Percentiles rank a stretch among this genome's conserved stretches.
Evolutionary conservation across 306 rosid species (phyloP).

Genomic region (Fragaria vesca): DNA sequence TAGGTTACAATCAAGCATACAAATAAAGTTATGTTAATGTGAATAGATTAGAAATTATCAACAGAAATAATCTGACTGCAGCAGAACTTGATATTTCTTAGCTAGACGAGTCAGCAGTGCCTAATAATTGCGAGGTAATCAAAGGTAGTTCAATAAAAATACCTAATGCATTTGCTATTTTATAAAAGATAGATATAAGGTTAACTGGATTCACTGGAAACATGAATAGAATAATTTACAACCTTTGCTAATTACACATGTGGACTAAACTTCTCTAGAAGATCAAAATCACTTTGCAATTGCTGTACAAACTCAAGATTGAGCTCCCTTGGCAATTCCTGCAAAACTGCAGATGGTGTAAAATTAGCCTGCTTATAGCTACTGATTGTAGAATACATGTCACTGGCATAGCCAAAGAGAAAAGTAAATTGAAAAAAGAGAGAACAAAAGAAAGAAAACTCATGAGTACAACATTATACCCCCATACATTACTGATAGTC

Average conservation of each 20-base stretch:
- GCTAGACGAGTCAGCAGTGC: not conserved
- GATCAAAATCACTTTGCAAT: conserved; percentile 24
- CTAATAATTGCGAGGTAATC: not conserved
- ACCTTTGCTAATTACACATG: conserved; percentile 14
- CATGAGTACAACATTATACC: not conserved
- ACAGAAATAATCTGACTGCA: not conserved
- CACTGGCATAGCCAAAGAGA: not conserved
- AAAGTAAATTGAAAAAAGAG: not conserved
- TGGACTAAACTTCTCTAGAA: not conserved
- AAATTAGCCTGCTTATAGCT: not conserved
- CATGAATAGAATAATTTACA: not conserved
- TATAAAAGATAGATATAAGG: not conserved
- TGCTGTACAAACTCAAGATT: conserved; percentile 20
- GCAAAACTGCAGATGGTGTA: conserved; percentile 23
- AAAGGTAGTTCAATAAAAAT: not conserved
- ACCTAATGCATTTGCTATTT: not conserved
- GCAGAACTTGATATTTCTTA: not conserved
- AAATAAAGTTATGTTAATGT: not conserved
- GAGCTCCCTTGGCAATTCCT: conserved; percentile 16
- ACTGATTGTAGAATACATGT: not conserved
- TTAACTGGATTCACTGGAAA: not conserved
- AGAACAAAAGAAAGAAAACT: not conserved
- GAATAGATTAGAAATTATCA: not conserved
- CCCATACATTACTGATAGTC: not conserved
- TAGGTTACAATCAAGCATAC: not conserved